Conservation (phyloP, 495 filamentous ascomycete species). For the Tuber calosporum region DNA sequence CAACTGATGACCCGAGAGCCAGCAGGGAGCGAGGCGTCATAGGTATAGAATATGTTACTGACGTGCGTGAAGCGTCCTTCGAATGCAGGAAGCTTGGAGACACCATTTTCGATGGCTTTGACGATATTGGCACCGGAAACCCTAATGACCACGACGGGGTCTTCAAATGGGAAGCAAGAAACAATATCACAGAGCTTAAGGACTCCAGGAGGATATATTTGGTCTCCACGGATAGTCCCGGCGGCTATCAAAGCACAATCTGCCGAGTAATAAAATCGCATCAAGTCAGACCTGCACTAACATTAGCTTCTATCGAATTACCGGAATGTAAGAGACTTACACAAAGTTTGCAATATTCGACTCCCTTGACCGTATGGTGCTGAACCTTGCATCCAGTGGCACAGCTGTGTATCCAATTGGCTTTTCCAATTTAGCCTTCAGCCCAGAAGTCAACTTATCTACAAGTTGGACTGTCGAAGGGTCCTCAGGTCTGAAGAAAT, state of each 20-base stretch:
- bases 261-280: constrained; percentile 69
- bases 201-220: constrained; percentile 75
- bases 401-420: constrained; percentile 73
- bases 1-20: constrained; percentile 58
- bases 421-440: constrained; percentile 69
- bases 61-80: constrained; percentile 78
- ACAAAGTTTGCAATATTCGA: constrained; percentile 85
- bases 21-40: constrained; percentile 53
- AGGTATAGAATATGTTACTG: constrained; percentile 67
- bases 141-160: constrained; percentile 72
- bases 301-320: background rate
- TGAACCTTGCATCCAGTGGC: constrained; percentile 77
- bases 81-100: constrained; percentile 70
- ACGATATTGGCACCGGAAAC: constrained; percentile 59
- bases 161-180: constrained; percentile 85
- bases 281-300: constrained; percentile 59
- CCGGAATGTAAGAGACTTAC: constrained; percentile 6
- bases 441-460: constrained; percentile 58
- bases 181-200: constrained; percentile 67
- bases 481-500: constrained; percentile 53
- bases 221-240: constrained; percentile 84
- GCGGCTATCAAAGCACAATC: constrained; percentile 80
- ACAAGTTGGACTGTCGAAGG: constrained; percentile 52
- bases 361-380: constrained; percentile 66
- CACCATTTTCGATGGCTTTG: constrained; percentile 73